Conservation (phyloP, 192 early-diverging fungal species). For the Mortierella claussenii region DNA sequence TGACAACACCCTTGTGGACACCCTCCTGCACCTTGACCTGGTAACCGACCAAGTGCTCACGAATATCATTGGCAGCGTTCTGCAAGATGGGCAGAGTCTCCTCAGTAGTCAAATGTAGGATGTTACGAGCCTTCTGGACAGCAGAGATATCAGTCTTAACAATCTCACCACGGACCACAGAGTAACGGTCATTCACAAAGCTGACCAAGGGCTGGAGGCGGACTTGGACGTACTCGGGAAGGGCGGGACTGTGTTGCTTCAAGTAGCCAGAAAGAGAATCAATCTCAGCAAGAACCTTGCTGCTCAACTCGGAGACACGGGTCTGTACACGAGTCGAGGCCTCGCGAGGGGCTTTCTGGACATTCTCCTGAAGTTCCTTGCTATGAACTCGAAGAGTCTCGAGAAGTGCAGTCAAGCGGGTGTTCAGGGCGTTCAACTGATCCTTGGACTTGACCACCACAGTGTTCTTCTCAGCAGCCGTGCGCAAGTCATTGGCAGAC, state of each 20-base stretch:
- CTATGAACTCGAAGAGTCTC: slow-evolving; percentile 24
- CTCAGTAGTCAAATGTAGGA: slow-evolving; percentile 60
- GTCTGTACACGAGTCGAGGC: no score
- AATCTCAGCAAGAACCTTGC: slow-evolving; percentile 33
- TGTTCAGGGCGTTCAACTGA: slow-evolving; percentile 34
- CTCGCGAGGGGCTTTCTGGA: slow-evolving; percentile 26
- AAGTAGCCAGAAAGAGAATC: slow-evolving; percentile 58
- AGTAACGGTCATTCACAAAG: slow-evolving; percentile 61
- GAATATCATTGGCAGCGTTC: slow-evolving; percentile 54
- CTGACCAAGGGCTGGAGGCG: slow-evolving; percentile 55
- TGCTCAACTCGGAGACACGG: slow-evolving; percentile 42
- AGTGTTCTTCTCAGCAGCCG: slow-evolving; percentile 36
- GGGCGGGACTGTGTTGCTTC: slow-evolving; percentile 49
- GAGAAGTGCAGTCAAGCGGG: slow-evolving; percentile 25
- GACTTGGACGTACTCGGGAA: slow-evolving; percentile 58
- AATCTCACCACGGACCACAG: slow-evolving; percentile 58
- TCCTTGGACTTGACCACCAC: slow-evolving; percentile 50
- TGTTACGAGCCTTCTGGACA: slow-evolving; percentile 64
- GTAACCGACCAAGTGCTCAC: slow-evolving; percentile 40
- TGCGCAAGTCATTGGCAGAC: slow-evolving; percentile 29
- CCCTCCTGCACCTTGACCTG: slow-evolving; percentile 44
- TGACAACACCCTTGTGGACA: slow-evolving; percentile 26
- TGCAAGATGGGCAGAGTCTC: slow-evolving; percentile 61
- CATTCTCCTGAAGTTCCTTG: slow-evolving; percentile 46
- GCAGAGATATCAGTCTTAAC: slow-evolving; percentile 56